Evolutionary conservation across 2,329 filamentous ascomycete genomes (phyloP).

Genomic region (Pestalotiopsis sp.): DNA sequence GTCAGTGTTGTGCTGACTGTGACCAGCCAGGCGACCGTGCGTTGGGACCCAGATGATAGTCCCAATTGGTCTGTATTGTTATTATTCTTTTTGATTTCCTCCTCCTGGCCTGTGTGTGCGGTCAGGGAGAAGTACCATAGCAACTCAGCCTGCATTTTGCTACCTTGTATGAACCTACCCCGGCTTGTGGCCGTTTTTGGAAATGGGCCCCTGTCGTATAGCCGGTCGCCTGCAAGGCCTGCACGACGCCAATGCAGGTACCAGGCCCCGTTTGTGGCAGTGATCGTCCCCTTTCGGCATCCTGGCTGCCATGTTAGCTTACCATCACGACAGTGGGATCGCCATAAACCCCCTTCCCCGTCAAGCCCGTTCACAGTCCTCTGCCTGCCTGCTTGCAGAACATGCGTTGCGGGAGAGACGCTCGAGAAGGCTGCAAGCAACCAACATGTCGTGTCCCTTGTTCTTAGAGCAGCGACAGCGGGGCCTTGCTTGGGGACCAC

Average conservation of each 20-base stretch:
- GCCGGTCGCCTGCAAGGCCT: not conserved
- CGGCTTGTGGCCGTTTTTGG: slow-evolving; percentile 10
- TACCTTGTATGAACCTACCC: not conserved
- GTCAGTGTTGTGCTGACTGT: not conserved
- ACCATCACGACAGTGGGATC: slow-evolving; percentile 2
- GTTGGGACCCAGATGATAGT: not conserved
- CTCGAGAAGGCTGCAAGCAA: too few relatives aligned
- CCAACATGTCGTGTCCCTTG: not conserved
- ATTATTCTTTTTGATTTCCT: not conserved
- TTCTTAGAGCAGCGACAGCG: not conserved
- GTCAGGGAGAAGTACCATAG: not conserved
- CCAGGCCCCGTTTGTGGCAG: slow-evolving; percentile 1
- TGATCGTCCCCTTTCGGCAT: slow-evolving; percentile 9
- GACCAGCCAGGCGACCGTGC: not conserved
- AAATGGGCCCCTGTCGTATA: not conserved
- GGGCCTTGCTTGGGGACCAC: not conserved
- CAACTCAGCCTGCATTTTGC: not conserved
- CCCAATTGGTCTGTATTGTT: not conserved
- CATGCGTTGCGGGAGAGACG: too few relatives aligned
- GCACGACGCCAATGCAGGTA: slow-evolving; percentile 13
- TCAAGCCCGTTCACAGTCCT: not conserved
- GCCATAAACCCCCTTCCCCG: not conserved
- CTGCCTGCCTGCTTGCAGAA: not conserved
- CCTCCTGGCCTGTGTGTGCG: not conserved
- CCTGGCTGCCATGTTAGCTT: not conserved